Evolutionary conservation across 257 asterid species (phyloP), one percentile per base, ranked within the genome.

Genomic region (Plectranthus barbatus): DNA sequence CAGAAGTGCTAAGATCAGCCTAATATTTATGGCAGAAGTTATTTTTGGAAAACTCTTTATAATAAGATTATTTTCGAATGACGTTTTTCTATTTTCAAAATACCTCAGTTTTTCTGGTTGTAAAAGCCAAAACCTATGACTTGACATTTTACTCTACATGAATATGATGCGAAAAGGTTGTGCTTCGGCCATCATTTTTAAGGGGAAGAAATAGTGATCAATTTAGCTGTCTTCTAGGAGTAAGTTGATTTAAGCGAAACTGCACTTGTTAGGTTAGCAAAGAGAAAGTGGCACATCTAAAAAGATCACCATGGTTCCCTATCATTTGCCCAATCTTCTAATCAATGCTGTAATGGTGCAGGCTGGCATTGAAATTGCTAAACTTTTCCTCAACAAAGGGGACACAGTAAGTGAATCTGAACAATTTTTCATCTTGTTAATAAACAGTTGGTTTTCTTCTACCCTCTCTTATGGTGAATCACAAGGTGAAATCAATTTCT

Each of bases 311-410:
- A 3, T 9, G 37, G 29, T 47, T 26, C 33, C 39, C 34, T 42
- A 19, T 23, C 47, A 33, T 57, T 63, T 59, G 18, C 67, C 52
- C 58, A 39, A 24, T 23, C 51, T 56, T 67, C 54, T 70, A 46
- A 76, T 47, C 7, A 19, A 46, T 68, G 68, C 42, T 72, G 56
- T 64, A 67, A 70, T 62, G 65, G 53, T 68, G 81, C 96, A 92
- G 99, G 99, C 82, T 66, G 99, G 99, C 52, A 83, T 90, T 79
- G 99, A 92, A 79, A 90, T 85, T 62, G 99, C 99, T 36, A 92
- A 89, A 80, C 86, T 92, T 61, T 89, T 92, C 79, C 87, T 92
- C 52, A 69, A 78, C 83, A 71, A 87, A 81, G 97, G 99, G 71
- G 90, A 89, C 34, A 86, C 90, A 69, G 99, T 92, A 82, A 19